A percentile compares a stretch with the other conserved stretches of the same genome.
Conservation (phyloP, 1,139 yeast genomes). For the Pichia sp. region DNA sequence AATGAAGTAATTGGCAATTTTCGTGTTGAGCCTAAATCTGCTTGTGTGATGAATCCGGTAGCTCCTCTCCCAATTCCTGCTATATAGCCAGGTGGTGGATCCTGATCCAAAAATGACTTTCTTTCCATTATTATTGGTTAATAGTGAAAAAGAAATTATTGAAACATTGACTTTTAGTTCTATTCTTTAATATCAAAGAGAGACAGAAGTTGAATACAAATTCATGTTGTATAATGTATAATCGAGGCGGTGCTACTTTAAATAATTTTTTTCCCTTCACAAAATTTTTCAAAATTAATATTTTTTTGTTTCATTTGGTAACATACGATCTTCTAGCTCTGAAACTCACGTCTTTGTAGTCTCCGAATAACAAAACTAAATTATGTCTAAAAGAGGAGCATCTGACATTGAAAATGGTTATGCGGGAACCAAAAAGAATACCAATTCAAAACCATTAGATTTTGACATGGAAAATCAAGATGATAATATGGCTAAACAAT, state of each 20-base stretch:
- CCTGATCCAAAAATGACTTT: constrained; percentile 69
- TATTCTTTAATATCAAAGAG: too few relatives aligned
- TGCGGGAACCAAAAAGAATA: constrained; percentile 27
- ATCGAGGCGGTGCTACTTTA: too few relatives aligned
- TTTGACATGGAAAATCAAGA: constrained; percentile 30
- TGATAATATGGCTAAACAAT: constrained; percentile 47
- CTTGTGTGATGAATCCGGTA: constrained; percentile 81
- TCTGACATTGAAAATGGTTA: constrained; percentile 28
- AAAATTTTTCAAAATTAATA: too few relatives aligned
- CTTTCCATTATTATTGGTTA: constrained; percentile 39
- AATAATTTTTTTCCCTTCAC: too few relatives aligned
- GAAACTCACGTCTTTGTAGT: too few relatives aligned
- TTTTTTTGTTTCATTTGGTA: too few relatives aligned
- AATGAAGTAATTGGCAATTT: constrained; percentile 35
- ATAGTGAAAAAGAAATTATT: background rate
- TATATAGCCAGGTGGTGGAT: constrained; percentile 85
- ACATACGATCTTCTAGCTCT: too few relatives aligned
- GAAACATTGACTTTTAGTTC: constrained; percentile 1
- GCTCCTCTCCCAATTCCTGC: constrained; percentile 97
- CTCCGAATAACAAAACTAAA: background rate
- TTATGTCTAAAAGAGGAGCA: constrained; percentile 57
- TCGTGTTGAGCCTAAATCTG: constrained; percentile 57
- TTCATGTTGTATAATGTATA: too few relatives aligned
- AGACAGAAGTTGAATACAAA: background rate
- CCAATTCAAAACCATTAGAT: constrained; percentile 24